Evolutionary conservation across 2,329 filamentous ascomycete genomes (phyloP).

Genomic region (Neurospora sp.): DNA sequence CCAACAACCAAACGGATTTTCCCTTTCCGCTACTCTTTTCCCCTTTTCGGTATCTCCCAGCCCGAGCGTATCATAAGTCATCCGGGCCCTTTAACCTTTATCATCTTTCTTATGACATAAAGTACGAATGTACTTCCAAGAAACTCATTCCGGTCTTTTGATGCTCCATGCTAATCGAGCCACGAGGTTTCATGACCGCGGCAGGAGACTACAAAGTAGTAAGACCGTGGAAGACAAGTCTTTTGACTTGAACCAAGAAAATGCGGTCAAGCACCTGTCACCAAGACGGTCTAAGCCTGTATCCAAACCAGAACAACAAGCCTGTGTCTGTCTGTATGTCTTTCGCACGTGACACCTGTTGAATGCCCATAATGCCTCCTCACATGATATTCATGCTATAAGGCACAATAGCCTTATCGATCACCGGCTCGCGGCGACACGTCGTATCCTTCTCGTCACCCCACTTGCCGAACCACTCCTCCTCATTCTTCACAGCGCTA

Average conservation of each 20-base stretch:
- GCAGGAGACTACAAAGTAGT: no score
- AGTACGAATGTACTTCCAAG: background rate
- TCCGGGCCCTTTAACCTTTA: background rate
- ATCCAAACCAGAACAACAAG: background rate
- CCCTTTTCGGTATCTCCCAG: background rate
- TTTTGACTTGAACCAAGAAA: background rate
- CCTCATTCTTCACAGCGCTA: conserved; percentile 52
- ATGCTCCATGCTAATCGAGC: background rate
- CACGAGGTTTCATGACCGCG: background rate
- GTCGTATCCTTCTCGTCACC: conserved; percentile 52
- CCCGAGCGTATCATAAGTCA: background rate
- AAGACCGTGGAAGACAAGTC: background rate
- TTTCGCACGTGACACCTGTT: background rate
- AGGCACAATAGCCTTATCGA: conserved; percentile 55
- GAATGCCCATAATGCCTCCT: background rate
- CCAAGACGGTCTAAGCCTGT: background rate
- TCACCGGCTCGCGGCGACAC: conserved; percentile 41
- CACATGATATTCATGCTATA: conserved; percentile 32
- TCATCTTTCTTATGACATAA: background rate
- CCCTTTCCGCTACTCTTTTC: no score
- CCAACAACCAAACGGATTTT: background rate
- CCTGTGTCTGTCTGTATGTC: background rate
- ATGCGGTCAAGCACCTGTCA: background rate
- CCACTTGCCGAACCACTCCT: conserved; percentile 67
- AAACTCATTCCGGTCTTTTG: background rate